Evolutionary conservation across 805 yeast genomes (phyloP).

Genomic region (Candida caryicola): DNA sequence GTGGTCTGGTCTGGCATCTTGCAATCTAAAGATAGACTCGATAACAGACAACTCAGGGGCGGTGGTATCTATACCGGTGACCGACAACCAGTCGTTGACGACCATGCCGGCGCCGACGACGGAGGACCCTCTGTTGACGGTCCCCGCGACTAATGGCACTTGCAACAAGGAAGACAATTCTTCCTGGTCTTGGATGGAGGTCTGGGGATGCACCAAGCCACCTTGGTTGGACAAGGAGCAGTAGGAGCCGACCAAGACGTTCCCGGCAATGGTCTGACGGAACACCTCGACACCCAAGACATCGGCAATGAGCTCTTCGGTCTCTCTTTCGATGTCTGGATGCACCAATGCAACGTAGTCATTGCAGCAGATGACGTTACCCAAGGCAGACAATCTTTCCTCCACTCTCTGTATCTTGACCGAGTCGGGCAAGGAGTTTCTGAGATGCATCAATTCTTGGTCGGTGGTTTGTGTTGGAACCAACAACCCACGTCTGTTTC

Average conservation of each 20-base stretch:
- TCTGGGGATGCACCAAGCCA: conserved; percentile 97
- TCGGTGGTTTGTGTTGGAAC: conserved; percentile 98
- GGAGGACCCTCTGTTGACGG: conserved; percentile 94
- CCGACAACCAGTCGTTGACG: conserved; percentile 97
- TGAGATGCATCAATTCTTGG: conserved; percentile 94
- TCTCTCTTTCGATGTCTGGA: conserved; percentile 98
- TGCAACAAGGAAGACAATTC: conserved; percentile 92
- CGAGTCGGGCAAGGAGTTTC: conserved; percentile 93
- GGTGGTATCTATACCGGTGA: conserved; percentile 94
- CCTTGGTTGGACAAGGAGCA: conserved; percentile 96
- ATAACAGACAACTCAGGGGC: conserved; percentile 97
- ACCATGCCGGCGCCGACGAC: conserved; percentile 99
- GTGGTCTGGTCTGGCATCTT: conserved; percentile 86
- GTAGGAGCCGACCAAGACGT: conserved; percentile 95
- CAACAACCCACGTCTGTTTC: conserved; percentile 93
- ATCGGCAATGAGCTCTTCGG: conserved; percentile 97
- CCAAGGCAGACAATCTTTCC: conserved; percentile 94
- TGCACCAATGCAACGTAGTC: conserved; percentile 98
- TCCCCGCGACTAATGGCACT: conserved; percentile 98
- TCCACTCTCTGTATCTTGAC: conserved; percentile 97
- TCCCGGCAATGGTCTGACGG: conserved; percentile 98
- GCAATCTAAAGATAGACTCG: conserved; percentile 92
- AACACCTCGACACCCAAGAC: conserved; percentile 98
- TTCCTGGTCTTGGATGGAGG: conserved; percentile 96
- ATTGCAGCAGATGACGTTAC: conserved; percentile 97